A percentile compares a stretch with the other conserved stretches of the same genome.
Evolutionary conservation across 176 grass and related monocot species (phyloP).

Genomic region (Thinopyrum elongatum): DNA sequence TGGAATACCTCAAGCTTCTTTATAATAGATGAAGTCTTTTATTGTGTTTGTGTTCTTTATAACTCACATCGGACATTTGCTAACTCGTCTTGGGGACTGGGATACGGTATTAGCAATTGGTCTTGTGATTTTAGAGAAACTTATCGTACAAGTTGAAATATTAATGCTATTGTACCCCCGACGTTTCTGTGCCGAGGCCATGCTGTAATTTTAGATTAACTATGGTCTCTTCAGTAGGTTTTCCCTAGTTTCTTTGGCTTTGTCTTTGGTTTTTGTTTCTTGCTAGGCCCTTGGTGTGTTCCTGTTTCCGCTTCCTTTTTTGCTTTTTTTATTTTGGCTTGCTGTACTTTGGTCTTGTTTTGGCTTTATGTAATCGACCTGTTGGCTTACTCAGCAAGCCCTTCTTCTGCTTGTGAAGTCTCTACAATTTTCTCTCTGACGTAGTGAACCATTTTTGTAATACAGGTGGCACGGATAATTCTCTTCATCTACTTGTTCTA

Average conservation of each 20-base stretch:
- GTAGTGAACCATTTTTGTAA: background rate
- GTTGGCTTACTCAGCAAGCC: background rate
- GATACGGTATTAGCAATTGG: background rate
- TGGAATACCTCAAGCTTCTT: background rate
- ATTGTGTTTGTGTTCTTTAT: background rate
- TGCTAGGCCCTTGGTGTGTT: background rate
- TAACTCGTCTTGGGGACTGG: background rate
- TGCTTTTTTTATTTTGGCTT: background rate
- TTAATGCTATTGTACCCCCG: background rate
- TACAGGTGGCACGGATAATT: constrained; percentile 93
- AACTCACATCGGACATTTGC: background rate
- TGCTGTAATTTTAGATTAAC: background rate
- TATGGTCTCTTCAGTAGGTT: background rate
- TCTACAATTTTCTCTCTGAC: constrained; percentile 12
- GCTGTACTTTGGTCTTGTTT: background rate
- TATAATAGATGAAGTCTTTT: background rate
- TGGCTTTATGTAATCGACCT: background rate
- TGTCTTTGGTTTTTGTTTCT: background rate
- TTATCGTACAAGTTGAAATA: background rate
- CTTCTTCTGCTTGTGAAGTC: background rate
- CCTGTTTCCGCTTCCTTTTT: too few relatives aligned
- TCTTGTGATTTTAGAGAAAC: background rate
- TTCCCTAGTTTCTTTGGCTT: background rate
- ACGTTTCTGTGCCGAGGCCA: too few relatives aligned
- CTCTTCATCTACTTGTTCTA: constrained; percentile 92